Evolutionary conservation across 345 rosid genomes (phyloP).

Genomic region (Aurinia saxatilis): DNA sequence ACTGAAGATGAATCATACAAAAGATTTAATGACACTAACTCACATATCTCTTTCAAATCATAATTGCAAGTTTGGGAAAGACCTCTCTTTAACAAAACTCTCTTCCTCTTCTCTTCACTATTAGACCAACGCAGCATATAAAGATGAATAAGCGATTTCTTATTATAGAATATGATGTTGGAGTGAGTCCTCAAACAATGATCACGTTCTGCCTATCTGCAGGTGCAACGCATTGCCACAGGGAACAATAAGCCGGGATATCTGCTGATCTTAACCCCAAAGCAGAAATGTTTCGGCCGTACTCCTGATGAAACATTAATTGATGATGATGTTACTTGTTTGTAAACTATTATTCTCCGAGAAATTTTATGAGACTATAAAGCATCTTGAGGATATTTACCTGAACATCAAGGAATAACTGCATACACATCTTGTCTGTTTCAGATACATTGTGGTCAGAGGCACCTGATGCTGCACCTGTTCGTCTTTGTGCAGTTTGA

Average conservation of each 20-base stretch:
- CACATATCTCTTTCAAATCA: constrained; percentile 8
- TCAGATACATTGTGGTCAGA: constrained; percentile 71
- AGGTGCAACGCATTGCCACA: constrained; percentile 96
- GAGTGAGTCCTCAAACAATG: constrained; percentile 29
- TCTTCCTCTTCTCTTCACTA: neutral
- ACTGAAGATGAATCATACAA: constrained; percentile 1
- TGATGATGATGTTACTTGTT: neutral
- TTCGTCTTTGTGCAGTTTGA: constrained; percentile 84
- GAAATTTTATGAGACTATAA: neutral
- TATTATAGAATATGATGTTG: constrained; percentile 7
- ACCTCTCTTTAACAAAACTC: constrained; percentile 6
- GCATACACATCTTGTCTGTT: constrained; percentile 91
- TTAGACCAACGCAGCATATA: neutral
- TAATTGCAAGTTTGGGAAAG: neutral
- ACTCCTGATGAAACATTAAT: constrained; percentile 46
- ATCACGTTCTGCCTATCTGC: constrained; percentile 49
- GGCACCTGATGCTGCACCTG: constrained; percentile 80
- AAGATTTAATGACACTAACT: neutral
- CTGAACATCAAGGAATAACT: constrained; percentile 95
- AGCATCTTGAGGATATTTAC: constrained; percentile 22
- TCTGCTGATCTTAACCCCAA: constrained; percentile 66
- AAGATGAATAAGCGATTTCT: neutral
- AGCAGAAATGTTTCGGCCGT: constrained; percentile 61
- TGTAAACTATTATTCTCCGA: neutral
- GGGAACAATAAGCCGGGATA: constrained; percentile 57